phyloP scores from a whole-genome alignment of 805 yeast genomes.

The Vanderwaltozyma tropicalis region DNA sequence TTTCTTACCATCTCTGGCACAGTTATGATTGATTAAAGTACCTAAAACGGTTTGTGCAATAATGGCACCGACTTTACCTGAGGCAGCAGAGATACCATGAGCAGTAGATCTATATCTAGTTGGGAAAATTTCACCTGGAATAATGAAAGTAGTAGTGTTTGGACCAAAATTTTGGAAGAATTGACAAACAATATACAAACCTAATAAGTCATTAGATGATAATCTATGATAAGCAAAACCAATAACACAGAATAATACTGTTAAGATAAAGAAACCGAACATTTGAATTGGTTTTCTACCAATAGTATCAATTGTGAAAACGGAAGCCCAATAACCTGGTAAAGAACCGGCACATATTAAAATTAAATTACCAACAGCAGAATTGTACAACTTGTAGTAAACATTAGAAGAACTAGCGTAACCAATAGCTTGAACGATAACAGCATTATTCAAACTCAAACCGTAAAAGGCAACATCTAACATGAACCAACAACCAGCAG shows the following conservation, averaged over 20 bases:
- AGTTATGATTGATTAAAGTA: constrained; percentile 70
- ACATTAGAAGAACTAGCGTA: constrained; percentile 63
- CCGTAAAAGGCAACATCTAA: constrained; percentile 89
- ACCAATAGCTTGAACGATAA: constrained; percentile 74
- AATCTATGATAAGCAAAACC: constrained; percentile 78
- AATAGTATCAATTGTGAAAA: constrained; percentile 65
- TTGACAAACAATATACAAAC: constrained; percentile 68
- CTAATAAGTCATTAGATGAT: constrained; percentile 57
- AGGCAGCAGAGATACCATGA: constrained; percentile 88
- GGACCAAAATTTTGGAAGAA: constrained; percentile 91
- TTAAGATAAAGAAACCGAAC: constrained; percentile 62
- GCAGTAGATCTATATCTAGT: constrained; percentile 94
- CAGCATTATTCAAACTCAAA: constrained; percentile 71
- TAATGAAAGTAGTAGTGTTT: constrained; percentile 80
- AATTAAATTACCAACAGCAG: constrained; percentile 88
- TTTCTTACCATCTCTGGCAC: constrained; percentile 43
- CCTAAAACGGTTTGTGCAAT: constrained; percentile 84
- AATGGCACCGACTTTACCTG: constrained; percentile 88
- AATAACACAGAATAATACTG: constrained; percentile 62
- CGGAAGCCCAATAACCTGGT: constrained; percentile 87
- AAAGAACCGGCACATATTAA: constrained; percentile 89
- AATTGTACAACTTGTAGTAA: constrained; percentile 58
- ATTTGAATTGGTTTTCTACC: constrained; percentile 84
- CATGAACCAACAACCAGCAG: constrained; percentile 88
- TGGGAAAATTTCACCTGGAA: constrained; percentile 90